Conservation (phyloP, 2,329 filamentous ascomycete genomes). For the Trichothecium roseum region DNA sequence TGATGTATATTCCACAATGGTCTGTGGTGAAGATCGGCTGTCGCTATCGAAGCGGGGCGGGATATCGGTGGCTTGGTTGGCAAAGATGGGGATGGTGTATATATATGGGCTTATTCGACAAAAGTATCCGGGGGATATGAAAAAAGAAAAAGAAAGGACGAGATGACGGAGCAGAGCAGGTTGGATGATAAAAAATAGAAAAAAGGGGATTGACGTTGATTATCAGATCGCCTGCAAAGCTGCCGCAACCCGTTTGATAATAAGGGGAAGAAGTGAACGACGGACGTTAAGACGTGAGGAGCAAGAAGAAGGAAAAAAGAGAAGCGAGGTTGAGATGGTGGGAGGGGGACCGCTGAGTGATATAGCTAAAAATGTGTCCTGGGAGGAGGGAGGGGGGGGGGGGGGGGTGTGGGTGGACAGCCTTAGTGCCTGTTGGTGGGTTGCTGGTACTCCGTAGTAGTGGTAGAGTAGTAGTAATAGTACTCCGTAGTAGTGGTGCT, state of each 20-base stretch:
- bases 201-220: conserved; percentile 12
- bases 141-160: conserved; percentile 31
- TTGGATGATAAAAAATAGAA: conserved; percentile 15
- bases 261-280: conserved; percentile 42
- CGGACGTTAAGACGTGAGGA: conserved; percentile 46
- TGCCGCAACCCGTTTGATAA: conserved; percentile 36
- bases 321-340: conserved; percentile 29
- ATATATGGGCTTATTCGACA: conserved; percentile 3
- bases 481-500: too few species aligned
- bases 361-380: too few species aligned
- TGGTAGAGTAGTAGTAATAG: not conserved
- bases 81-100: conserved; percentile 9
- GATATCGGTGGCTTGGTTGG: conserved; percentile 5
- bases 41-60: conserved; percentile 1
- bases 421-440: conserved; percentile 3
- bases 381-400: too few species aligned
- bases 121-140: conserved; percentile 17
- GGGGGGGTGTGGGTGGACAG: conserved; percentile 6
- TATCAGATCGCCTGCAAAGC: conserved; percentile 44
- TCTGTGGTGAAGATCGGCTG: conserved; percentile 1
- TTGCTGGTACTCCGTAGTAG: conserved; percentile 2
- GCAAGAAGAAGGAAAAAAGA: conserved; percentile 26
- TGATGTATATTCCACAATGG: conserved; percentile 1
- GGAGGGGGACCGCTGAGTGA: conserved; percentile 32
- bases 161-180: conserved; percentile 42